These are phyloP conservation scores for Lasiodiplodia sp. DNA, from an alignment of 2,329 filamentous ascomycete species.

Conservation along the genomic window DNA sequence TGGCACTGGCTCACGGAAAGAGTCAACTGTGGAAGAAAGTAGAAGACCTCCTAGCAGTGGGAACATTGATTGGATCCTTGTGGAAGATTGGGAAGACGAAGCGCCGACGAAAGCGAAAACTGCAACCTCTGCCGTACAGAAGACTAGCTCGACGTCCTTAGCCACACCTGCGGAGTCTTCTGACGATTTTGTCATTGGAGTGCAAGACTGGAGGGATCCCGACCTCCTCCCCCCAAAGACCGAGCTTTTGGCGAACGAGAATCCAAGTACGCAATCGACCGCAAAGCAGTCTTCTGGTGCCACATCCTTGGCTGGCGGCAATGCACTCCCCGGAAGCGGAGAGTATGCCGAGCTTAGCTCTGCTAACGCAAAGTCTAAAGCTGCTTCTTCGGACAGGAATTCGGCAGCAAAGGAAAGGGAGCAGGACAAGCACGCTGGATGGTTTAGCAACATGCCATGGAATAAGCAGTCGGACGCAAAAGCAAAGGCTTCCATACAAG, in stretches of 20 bases:
- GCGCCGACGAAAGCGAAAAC: constrained; percentile 38
- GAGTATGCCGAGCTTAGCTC: constrained; percentile 61
- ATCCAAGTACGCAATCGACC: constrained; percentile 31
- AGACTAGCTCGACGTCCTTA: constrained; percentile 35
- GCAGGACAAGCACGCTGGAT: constrained; percentile 38
- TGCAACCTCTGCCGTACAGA: constrained; percentile 1
- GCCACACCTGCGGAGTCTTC: constrained; percentile 24
- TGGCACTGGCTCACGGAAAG: constrained; percentile 45
- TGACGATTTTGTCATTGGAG: constrained; percentile 80
- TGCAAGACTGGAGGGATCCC: constrained; percentile 86
- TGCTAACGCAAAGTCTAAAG: not conserved
- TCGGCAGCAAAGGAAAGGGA: constrained; percentile 3
- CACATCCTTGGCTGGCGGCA: constrained; percentile 64
- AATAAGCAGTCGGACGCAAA: constrained; percentile 39
- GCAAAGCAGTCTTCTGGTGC: constrained; percentile 22
- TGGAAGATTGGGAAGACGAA: constrained; percentile 69
- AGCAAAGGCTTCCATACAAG: not conserved
- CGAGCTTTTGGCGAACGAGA: constrained; percentile 33
- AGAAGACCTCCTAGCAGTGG: constrained; percentile 75
- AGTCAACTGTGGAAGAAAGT: constrained; percentile 55
- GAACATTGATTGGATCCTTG: constrained; percentile 74
- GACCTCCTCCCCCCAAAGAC: constrained; percentile 65
- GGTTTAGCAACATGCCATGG: constrained; percentile 36
- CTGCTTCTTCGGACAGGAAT: not conserved
- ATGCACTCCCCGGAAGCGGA: constrained; percentile 74